These are phyloP conservation scores for Metarhizium sp. DNA, from an alignment of 2,329 filamentous ascomycete genomes.

Conservation along the genomic window DNA sequence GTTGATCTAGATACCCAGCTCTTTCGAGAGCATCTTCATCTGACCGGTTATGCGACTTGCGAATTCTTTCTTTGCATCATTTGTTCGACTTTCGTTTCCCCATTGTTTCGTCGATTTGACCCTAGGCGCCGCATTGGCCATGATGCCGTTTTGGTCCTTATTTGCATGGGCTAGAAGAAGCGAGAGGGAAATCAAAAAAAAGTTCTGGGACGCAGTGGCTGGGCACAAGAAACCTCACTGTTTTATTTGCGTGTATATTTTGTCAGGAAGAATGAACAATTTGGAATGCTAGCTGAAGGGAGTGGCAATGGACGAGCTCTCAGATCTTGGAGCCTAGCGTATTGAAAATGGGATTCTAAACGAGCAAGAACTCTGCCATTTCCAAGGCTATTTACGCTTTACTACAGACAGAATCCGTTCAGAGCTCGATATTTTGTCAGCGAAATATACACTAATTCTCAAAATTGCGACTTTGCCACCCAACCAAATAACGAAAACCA, in stretches of 20 bases:
- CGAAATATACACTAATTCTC: neutral
- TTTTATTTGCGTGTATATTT: slow-evolving; percentile 1
- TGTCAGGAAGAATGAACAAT: neutral
- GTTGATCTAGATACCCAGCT: slow-evolving; percentile 32
- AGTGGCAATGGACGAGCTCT: neutral
- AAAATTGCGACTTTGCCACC: neutral
- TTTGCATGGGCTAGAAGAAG: neutral
- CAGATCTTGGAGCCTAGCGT: neutral
- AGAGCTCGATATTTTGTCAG: neutral
- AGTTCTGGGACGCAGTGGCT: neutral
- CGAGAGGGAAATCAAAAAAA: neutral
- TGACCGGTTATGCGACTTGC: slow-evolving; percentile 13
- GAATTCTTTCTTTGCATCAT: slow-evolving; percentile 5
- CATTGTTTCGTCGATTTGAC: neutral
- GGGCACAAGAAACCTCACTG: neutral
- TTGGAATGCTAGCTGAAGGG: neutral
- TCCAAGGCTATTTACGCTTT: neutral
- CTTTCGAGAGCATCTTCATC: slow-evolving; percentile 26
- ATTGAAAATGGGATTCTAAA: neutral
- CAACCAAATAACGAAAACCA: neutral
- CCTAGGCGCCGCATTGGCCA: neutral
- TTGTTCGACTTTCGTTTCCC: slow-evolving; percentile 7
- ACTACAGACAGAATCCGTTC: neutral
- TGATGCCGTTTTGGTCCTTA: neutral
- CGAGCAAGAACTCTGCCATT: neutral